These are phyloP conservation scores for Colletotrichum eremochloae DNA, from an alignment of 2,329 filamentous ascomycete genomes.

Conservation along the genomic window DNA sequence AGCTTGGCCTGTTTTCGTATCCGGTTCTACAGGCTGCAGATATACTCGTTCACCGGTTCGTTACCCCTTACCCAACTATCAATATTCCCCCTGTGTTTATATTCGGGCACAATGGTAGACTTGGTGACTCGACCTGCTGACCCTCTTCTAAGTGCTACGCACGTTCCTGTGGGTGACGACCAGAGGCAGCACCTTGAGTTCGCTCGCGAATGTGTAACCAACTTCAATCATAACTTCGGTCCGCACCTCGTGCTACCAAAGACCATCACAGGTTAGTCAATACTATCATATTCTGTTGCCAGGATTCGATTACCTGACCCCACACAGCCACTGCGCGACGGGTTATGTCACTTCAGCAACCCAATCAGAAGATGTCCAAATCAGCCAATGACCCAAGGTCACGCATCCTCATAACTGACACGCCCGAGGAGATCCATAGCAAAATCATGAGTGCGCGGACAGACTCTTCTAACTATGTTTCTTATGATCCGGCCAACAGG, in stretches of 20 bases:
- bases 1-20: conserved; percentile 94
- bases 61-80: background rate
- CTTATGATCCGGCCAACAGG: conserved; percentile 76
- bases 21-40: conserved; percentile 96
- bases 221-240: conserved; percentile 85
- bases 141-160: conserved; percentile 74
- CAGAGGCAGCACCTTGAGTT: conserved; percentile 96
- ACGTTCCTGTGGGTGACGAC: conserved; percentile 97
- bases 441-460: conserved; percentile 84
- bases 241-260: conserved; percentile 74
- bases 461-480: conserved; percentile 75
- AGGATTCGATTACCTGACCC: background rate
- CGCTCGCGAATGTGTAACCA: conserved; percentile 84
- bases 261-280: conserved; percentile 75
- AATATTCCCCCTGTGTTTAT: background rate
- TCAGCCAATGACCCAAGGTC: conserved; percentile 79
- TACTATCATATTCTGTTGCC: background rate
- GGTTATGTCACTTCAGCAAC: conserved; percentile 89
- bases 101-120: background rate
- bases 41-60: conserved; percentile 84
- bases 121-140: background rate
- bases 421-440: conserved; percentile 69
- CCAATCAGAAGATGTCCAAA: conserved; percentile 93
- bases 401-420: conserved; percentile 86
- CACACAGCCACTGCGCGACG: conserved; percentile 79